phyloP scores from a whole-genome alignment of 352 stramenopile genomes.

The Globisporangium abappressorium region DNA sequence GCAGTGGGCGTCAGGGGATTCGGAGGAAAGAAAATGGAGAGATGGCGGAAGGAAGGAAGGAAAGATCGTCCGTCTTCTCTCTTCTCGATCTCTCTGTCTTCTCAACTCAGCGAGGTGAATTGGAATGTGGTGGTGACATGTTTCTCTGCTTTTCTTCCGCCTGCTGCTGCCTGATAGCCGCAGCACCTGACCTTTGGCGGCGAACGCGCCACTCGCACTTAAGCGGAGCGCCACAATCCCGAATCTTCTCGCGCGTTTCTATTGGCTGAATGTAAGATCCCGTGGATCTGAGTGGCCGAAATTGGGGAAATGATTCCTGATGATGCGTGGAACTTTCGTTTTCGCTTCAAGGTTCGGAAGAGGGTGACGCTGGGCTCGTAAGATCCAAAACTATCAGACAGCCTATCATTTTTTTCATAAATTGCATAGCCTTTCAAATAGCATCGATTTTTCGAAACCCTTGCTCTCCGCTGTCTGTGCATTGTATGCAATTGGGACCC shows the following conservation, averaged over 20 bases:
- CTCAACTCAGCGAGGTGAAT: not conserved
- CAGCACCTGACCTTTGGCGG: constrained; percentile 1
- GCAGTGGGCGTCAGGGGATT: constrained; percentile 11
- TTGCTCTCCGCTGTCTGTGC: not conserved
- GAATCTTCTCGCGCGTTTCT: not conserved
- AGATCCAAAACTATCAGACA: constrained; percentile 12
- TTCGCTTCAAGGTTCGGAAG: not conserved
- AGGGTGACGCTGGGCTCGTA: constrained; percentile 9
- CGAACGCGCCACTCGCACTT: constrained; percentile 1
- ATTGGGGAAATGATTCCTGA: constrained; percentile 3
- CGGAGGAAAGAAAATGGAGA: constrained; percentile 3
- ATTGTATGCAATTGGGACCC: not conserved
- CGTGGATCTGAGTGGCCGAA: not conserved
- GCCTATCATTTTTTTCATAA: not conserved
- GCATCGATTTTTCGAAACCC: not conserved
- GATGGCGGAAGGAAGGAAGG: not conserved
- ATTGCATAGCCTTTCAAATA: constrained; percentile 1
- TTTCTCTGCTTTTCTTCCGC: not conserved
- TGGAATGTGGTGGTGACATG: constrained; percentile 5
- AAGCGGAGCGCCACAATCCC: not conserved
- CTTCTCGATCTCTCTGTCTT: not conserved
- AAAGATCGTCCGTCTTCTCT: not conserved
- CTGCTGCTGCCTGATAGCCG: not conserved
- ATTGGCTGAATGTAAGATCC: constrained; percentile 3
- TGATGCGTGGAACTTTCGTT: constrained; percentile 3